Conservation (phyloP, 768 basidiomycete genomes). For the Tremella yokohamensis region DNA sequence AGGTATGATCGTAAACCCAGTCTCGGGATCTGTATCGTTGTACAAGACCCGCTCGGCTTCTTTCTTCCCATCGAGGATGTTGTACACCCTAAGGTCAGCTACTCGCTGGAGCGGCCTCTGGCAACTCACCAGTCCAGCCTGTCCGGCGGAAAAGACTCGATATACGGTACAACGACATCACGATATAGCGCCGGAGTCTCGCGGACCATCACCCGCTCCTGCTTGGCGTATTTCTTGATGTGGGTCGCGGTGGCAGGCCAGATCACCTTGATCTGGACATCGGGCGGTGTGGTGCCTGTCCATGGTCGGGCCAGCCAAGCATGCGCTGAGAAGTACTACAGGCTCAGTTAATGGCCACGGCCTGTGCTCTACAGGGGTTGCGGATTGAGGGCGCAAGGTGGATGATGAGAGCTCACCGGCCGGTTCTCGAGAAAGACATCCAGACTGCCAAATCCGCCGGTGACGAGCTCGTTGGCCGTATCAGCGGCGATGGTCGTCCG, state of each 20-base stretch:
- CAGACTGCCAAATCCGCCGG: conserved; percentile 53
- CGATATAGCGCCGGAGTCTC: conserved; percentile 80
- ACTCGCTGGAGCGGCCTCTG: not conserved
- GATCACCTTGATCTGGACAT: conserved; percentile 78
- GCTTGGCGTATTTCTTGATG: conserved; percentile 80
- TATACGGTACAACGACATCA: conserved; percentile 71
- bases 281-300: conserved; percentile 53
- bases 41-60: conserved; percentile 72
- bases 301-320: conserved; percentile 60
- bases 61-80: conserved; percentile 71
- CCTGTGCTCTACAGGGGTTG: conserved; percentile 1
- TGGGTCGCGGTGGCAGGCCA: conserved; percentile 87
- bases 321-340: conserved; percentile 75
- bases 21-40: conserved; percentile 56
- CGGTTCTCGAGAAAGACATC: conserved; percentile 78
- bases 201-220: conserved; percentile 66
- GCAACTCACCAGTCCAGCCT: conserved; percentile 72
- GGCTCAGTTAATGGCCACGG: conserved; percentile 11
- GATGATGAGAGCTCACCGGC: conserved; percentile 54
- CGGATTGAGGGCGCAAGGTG: not conserved
- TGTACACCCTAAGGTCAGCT: conserved; percentile 65
- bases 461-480: conserved; percentile 16
- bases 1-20: conserved; percentile 74
- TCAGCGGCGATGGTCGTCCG: conserved; percentile 30
- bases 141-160: conserved; percentile 66